Percentiles rank a stretch among this genome's conserved stretches.
Evolutionary conservation across 768 basidiomycete genomes (phyloP).

Genomic region (Lentinula aciculospora): DNA sequence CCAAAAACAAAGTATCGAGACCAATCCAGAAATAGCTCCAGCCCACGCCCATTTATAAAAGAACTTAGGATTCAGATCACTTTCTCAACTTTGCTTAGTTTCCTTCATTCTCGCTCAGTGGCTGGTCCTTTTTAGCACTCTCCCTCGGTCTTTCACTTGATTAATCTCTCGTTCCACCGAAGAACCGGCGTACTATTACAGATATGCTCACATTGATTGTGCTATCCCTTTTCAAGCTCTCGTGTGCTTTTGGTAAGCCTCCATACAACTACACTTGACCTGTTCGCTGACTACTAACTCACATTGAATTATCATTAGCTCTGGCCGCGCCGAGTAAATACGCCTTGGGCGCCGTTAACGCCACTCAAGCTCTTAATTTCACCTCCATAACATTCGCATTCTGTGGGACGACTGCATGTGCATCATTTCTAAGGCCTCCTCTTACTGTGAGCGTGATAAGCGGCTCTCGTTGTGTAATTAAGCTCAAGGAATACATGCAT

Average conservation of each 20-base stretch:
- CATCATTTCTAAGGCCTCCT: background rate
- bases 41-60: background rate
- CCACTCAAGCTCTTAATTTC: background rate
- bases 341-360: background rate
- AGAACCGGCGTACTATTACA: background rate
- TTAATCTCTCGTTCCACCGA: background rate
- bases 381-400: constrained; percentile 1
- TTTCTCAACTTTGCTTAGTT: background rate
- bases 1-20: background rate
- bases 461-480: background rate
- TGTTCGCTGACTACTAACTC: background rate
- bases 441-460: background rate
- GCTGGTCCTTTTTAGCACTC: background rate
- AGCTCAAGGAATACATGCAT: background rate
- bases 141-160: too few species aligned
- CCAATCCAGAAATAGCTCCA: background rate
- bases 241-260: background rate
- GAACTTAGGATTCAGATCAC: too few species aligned
- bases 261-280: background rate
- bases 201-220: background rate
- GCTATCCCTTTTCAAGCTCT: background rate
- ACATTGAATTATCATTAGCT: background rate
- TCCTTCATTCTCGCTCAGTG: background rate
- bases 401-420: background rate
- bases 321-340: background rate